Conservation (phyloP, 2,329 filamentous ascomycete species). For the Scleromitrula shiraiana region DNA sequence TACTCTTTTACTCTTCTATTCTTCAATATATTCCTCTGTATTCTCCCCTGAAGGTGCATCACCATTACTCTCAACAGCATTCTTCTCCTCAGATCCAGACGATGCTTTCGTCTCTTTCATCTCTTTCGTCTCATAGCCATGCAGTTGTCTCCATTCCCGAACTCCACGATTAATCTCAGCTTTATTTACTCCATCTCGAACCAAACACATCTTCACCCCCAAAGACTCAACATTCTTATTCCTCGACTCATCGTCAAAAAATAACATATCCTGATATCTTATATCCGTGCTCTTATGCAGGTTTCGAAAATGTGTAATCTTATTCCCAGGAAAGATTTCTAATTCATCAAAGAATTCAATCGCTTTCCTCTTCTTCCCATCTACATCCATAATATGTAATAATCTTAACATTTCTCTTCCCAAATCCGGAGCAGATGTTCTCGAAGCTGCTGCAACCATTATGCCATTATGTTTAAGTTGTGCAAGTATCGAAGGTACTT, state of each 20-base stretch:
- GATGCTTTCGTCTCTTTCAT: not conserved
- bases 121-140: slow-evolving; percentile 21
- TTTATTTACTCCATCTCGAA: slow-evolving; percentile 70
- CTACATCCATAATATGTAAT: slow-evolving; percentile 46
- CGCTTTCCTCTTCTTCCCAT: slow-evolving; percentile 33
- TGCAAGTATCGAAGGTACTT: slow-evolving; percentile 60
- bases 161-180: slow-evolving; percentile 74
- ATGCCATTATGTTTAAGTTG: slow-evolving; percentile 39
- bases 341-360: slow-evolving; percentile 53
- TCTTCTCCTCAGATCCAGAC: not conserved
- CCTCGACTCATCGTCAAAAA: slow-evolving; percentile 87
- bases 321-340: slow-evolving; percentile 68
- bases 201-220: slow-evolving; percentile 62
- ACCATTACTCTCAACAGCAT: not conserved
- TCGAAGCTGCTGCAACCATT: slow-evolving; percentile 65
- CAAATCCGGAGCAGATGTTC: slow-evolving; percentile 71
- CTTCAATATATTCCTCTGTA: not conserved
- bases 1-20: too few species aligned
- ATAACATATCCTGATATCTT: slow-evolving; percentile 76
- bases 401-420: slow-evolving; percentile 73
- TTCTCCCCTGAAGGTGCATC: not conserved
- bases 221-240: slow-evolving; percentile 75
- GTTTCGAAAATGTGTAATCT: slow-evolving; percentile 75
- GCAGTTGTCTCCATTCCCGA: slow-evolving; percentile 66
- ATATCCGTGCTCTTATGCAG: slow-evolving; percentile 65